Conservation (phyloP, 2,329 filamentous ascomycete species). For the Colletotrichum sp. region DNA sequence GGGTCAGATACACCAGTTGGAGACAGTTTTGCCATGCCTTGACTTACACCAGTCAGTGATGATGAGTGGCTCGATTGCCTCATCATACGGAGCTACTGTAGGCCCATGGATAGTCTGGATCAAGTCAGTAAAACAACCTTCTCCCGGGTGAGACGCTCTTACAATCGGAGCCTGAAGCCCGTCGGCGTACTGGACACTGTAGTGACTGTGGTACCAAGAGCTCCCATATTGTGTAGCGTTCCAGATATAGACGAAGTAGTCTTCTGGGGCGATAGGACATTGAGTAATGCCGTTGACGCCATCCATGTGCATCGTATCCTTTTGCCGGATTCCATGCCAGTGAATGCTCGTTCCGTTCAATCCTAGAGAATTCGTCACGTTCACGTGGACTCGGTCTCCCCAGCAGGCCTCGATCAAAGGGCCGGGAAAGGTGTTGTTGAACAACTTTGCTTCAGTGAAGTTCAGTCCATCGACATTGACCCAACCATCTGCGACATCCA, state of each 20-base stretch:
- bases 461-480: slow-evolving; percentile 27
- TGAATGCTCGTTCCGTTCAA: slow-evolving; percentile 54
- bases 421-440: slow-evolving; percentile 29
- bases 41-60: slow-evolving; percentile 22
- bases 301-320: slow-evolving; percentile 26
- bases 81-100: slow-evolving; percentile 15
- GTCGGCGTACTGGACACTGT: slow-evolving; percentile 47
- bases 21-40: neutral
- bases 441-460: slow-evolving; percentile 26
- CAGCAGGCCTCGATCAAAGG: slow-evolving; percentile 32
- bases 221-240: slow-evolving; percentile 42
- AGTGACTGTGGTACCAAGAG: slow-evolving; percentile 47
- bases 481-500: slow-evolving; percentile 22
- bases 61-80: slow-evolving; percentile 17
- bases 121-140: neutral
- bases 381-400: slow-evolving; percentile 43
- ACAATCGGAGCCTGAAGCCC: slow-evolving; percentile 61
- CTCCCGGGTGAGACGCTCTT: neutral
- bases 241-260: slow-evolving; percentile 23
- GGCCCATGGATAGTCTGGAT: slow-evolving; percentile 22
- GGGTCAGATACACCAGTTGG: neutral
- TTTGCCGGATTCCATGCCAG: slow-evolving; percentile 59
- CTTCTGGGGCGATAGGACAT: slow-evolving; percentile 60
- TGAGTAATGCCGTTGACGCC: slow-evolving; percentile 43
- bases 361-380: slow-evolving; percentile 65